A percentile compares a stretch with the other conserved stretches of the same genome.
phyloP scores from a whole-genome alignment of 306 rosid species.

The Corylus heterophylla region DNA sequence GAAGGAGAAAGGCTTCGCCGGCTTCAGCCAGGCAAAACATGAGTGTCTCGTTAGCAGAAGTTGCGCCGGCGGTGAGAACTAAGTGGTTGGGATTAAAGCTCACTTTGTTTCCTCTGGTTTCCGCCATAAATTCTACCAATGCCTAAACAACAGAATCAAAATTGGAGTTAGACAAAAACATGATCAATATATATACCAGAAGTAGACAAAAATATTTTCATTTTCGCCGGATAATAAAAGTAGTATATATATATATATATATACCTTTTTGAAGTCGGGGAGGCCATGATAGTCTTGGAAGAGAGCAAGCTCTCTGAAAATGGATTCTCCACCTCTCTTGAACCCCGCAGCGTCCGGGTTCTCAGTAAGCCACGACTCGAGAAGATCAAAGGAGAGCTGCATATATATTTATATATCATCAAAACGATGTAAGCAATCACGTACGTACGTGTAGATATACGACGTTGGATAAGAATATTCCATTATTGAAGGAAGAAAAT shows the following conservation, averaged over 20 bases:
- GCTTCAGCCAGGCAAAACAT: slow-evolving; percentile 74
- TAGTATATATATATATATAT: neutral
- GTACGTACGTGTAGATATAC: too few species aligned
- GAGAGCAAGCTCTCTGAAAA: slow-evolving; percentile 87
- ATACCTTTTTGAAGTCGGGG: slow-evolving; percentile 70
- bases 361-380: slow-evolving; percentile 72
- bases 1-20: slow-evolving; percentile 82
- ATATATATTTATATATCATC: neutral
- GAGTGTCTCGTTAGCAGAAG: slow-evolving; percentile 85
- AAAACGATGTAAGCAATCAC: slow-evolving; percentile 21
- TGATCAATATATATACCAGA: too few species aligned
- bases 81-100: slow-evolving; percentile 63
- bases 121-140: slow-evolving; percentile 77
- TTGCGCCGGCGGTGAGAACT: slow-evolving; percentile 81
- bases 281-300: slow-evolving; percentile 96
- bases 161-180: neutral
- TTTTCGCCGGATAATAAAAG: slow-evolving; percentile 10
- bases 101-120: slow-evolving; percentile 69
- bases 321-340: slow-evolving; percentile 72
- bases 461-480: neutral
- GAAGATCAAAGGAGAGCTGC: slow-evolving; percentile 86
- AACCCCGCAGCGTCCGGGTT: slow-evolving; percentile 78
- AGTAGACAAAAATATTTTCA: neutral
- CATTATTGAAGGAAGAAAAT: neutral
- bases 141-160: slow-evolving; percentile 25